Base-by-base conservation (phyloP, 305 asterid species). In the Petunia hybrid region DNA sequence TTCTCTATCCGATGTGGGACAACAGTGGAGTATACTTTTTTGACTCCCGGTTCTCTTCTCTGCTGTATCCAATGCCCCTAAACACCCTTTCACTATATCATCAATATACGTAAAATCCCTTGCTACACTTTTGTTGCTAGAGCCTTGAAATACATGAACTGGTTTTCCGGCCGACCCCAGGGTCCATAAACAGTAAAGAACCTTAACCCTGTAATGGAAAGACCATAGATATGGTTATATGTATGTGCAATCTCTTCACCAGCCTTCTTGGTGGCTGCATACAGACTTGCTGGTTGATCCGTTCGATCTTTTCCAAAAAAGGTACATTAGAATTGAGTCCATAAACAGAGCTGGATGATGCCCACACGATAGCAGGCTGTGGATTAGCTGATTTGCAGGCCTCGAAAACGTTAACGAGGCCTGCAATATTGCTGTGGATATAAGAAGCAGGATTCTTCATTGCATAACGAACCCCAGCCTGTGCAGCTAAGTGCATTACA, bases 141-240 rank as follows among this genome's bases (percentile, higher is more conserved):
- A 22, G 22, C 22, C 22, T 22, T 22, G 22, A 22, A 22, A 22
- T 22, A 22, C 22, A 22, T 22, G 22, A 22, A 22, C 22, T 73
- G 87, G 87, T 73, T 89, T 91, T 89, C 92, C 81, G 92, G 92
- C 40, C 92, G 39, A n/a, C 92, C 92, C 92, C 92, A 89, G 1
- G 92, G 91, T 43, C 92, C 91, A 85, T 89, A 89, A 0, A 89
- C 93, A 22, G 22, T 22, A 22, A 22, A 22, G 22, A 22, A 22
- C 22, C 22, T 22, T 22, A 22, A 22, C 22, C 22, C 22, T 22
- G 22, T 22, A 22, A 22, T 22, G 22, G 22, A 22, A 22, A 22
- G 22, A 22, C 22, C 88, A 91, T 46, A 87, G 91, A 79, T 86
- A 68, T 64, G 91, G 84, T 45, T 7, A 69, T 22, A 85, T 88